Evolutionary conservation across 1,139 yeast genomes (phyloP).

Genomic region (Sugiyamaella sp.): DNA sequence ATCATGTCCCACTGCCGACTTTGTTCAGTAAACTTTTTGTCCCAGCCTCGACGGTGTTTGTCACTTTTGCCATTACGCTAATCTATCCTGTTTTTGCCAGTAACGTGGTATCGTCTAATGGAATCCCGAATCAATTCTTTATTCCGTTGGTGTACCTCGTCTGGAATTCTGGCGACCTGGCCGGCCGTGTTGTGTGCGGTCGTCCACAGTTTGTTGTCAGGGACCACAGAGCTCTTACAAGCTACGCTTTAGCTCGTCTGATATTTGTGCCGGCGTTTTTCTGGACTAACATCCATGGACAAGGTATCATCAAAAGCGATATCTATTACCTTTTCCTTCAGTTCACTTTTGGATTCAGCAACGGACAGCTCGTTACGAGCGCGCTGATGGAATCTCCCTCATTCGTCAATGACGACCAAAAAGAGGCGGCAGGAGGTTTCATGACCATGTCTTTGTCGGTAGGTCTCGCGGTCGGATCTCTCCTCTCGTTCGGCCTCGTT

Average conservation of each 20-base stretch:
- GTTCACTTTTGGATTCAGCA: conserved; percentile 78
- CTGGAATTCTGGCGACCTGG: conserved; percentile 90
- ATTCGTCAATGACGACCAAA: conserved; percentile 60
- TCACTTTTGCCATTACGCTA: conserved; percentile 75
- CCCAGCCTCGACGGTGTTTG: conserved; percentile 70
- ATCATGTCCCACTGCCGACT: conserved; percentile 51
- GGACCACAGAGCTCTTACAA: conserved; percentile 24
- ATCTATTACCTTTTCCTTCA: conserved; percentile 68
- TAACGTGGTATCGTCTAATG: conserved; percentile 57
- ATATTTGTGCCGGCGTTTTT: conserved; percentile 51
- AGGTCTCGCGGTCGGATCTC: conserved; percentile 77
- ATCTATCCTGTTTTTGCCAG: conserved; percentile 92
- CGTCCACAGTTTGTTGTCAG: conserved; percentile 43
- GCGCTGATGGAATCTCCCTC: conserved; percentile 80
- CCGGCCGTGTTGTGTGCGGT: conserved; percentile 75
- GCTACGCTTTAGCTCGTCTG: conserved; percentile 45
- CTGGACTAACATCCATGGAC: conserved; percentile 62
- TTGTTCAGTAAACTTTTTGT: conserved; percentile 62
- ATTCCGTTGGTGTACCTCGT: conserved; percentile 76
- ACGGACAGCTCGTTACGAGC: conserved; percentile 82
- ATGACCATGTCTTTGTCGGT: conserved; percentile 74
- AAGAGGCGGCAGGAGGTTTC: conserved; percentile 93
- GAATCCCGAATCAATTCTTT: conserved; percentile 52
- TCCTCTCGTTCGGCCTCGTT: conserved; percentile 70
- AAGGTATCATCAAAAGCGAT: conserved; percentile 59